Percentiles rank a stretch among this genome's conserved stretches.
These are phyloP conservation scores for Hirsutella thompsonii DNA, from an alignment of 2,329 filamentous ascomycete genomes.

Conservation along the genomic window DNA sequence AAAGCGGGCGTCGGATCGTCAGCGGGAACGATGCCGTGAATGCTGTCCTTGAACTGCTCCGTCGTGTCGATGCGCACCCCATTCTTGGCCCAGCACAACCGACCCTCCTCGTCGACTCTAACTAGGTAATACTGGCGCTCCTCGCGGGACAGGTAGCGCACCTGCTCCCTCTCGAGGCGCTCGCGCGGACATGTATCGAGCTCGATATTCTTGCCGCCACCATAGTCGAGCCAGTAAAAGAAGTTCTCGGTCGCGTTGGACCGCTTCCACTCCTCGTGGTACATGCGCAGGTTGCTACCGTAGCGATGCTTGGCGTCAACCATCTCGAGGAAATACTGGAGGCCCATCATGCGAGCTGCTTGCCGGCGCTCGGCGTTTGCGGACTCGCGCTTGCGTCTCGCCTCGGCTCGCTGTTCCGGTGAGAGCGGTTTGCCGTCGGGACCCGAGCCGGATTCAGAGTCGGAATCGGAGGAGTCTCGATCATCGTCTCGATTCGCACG, in stretches of 20 bases:
- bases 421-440: slow-evolving; percentile 8
- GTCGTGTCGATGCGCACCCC: slow-evolving; percentile 65
- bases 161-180: slow-evolving; percentile 62
- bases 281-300: slow-evolving; percentile 67
- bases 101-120: slow-evolving; percentile 58
- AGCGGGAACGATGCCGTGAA: slow-evolving; percentile 56
- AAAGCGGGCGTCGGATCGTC: slow-evolving; percentile 48
- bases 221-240: slow-evolving; percentile 87
- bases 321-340: slow-evolving; percentile 80
- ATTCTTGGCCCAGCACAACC: slow-evolving; percentile 81
- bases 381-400: slow-evolving; percentile 28
- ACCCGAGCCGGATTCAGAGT: slow-evolving; percentile 23
- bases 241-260: slow-evolving; percentile 72
- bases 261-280: slow-evolving; percentile 76
- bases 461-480: slow-evolving; percentile 32
- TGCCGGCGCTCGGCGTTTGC: slow-evolving; percentile 45
- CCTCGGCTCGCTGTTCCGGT: slow-evolving; percentile 24
- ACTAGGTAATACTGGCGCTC: slow-evolving; percentile 75
- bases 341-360: slow-evolving; percentile 65
- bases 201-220: slow-evolving; percentile 59
- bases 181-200: slow-evolving; percentile 61
- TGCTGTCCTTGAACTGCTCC: slow-evolving; percentile 62
- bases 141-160: slow-evolving; percentile 73
- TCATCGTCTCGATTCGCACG: slow-evolving; percentile 57
- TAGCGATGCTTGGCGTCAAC: slow-evolving; percentile 80